These are phyloP conservation scores for Isabelozyma pseudorhagii DNA, from an alignment of 805 yeast genomes.

Conservation along the genomic window DNA sequence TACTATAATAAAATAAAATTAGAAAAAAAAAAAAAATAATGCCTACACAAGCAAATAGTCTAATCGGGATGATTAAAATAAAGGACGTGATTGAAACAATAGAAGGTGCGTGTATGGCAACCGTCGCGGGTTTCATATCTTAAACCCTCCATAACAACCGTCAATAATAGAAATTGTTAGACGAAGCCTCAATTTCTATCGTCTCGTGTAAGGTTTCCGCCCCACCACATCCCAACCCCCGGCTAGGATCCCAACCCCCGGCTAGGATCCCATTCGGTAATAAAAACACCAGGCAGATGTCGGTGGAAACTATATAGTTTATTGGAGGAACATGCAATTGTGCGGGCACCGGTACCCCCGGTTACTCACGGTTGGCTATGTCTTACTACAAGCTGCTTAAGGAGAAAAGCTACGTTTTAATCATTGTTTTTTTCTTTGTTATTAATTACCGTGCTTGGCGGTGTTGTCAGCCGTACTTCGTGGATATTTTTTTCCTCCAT, in stretches of 20 bases:
- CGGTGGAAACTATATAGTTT: no score
- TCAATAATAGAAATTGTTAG: not conserved
- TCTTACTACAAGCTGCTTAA: not conserved
- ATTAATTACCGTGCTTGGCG: not conserved
- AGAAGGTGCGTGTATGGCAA: not conserved
- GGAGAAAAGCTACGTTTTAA: no score
- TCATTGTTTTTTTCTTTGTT: not conserved
- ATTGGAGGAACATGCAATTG: no score
- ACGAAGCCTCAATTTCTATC: not conserved
- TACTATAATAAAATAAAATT: not conserved
- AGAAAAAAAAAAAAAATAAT: not conserved
- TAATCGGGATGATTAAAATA: no score
- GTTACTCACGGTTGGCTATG: not conserved
- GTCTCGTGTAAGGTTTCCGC: no score
- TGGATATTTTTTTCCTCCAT: not conserved
- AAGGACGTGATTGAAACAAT: not conserved
- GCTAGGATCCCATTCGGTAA: no score
- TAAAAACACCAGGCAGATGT: no score
- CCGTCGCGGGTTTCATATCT: not conserved
- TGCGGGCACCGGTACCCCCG: no score
- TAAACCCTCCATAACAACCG: not conserved
- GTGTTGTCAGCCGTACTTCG: not conserved
- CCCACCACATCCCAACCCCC: no score
- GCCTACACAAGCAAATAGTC: no score
- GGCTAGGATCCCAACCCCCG: no score